phyloP scores from a whole-genome alignment of 768 basidiomycete species.

The Leucocoprinus sp. region DNA sequence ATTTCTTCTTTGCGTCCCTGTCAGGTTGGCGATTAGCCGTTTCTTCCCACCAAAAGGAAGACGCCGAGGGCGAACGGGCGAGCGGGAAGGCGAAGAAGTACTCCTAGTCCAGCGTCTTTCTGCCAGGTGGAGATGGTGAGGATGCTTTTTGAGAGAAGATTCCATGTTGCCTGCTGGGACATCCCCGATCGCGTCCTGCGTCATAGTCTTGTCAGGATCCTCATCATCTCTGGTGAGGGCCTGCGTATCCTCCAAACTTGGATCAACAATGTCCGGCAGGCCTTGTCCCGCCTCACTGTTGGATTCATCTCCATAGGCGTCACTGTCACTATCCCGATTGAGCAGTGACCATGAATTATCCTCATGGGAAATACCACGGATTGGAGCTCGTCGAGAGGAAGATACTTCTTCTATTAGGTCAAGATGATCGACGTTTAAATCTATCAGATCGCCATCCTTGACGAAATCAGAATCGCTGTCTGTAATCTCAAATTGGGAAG shows the following conservation, averaged over 20 bases:
- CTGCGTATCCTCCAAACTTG: background rate
- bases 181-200: background rate
- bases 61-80: slow-evolving; percentile 34
- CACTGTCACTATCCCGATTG: slow-evolving; percentile 13
- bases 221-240: background rate
- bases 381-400: slow-evolving; percentile 11
- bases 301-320: slow-evolving; percentile 14
- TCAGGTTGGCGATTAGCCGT: slow-evolving; percentile 12
- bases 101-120: slow-evolving; percentile 25
- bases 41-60: slow-evolving; percentile 15
- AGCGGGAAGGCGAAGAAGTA: slow-evolving; percentile 47
- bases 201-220: slow-evolving; percentile 13
- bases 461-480: slow-evolving; percentile 45
- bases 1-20: slow-evolving; percentile 12
- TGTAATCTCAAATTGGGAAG: slow-evolving; percentile 38
- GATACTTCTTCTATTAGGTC: slow-evolving; percentile 21
- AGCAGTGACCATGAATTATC: slow-evolving; percentile 15
- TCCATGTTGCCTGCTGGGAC: slow-evolving; percentile 11
- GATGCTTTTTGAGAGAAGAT: slow-evolving; percentile 16
- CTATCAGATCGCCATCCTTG: slow-evolving; percentile 36
- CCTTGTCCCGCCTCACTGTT: slow-evolving; percentile 12
- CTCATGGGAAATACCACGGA: background rate
- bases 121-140: slow-evolving; percentile 22
- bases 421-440: slow-evolving; percentile 33
- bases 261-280: background rate